These are phyloP conservation scores for Tulasnella sp. DNA, from an alignment of 768 basidiomycete species.

Conservation along the genomic window DNA sequence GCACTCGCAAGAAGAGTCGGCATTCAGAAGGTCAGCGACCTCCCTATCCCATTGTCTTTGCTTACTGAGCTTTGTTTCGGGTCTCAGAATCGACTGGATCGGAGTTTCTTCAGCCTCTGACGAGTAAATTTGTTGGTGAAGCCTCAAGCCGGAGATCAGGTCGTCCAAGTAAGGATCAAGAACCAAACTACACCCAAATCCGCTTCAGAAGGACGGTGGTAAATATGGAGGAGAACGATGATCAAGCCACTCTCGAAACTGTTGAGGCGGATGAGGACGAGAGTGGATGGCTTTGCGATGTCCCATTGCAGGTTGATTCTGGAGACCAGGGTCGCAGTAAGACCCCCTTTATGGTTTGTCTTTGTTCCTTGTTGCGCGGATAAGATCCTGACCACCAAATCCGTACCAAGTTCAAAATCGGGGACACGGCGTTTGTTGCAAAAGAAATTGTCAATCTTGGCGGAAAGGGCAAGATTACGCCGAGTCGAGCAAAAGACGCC, in stretches of 20 bases:
- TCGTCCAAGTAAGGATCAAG: no score
- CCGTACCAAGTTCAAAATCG: neutral
- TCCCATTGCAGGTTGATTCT: neutral
- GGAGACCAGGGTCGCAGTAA: neutral
- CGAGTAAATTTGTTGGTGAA: no score
- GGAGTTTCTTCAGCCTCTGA: no score
- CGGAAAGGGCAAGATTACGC: neutral
- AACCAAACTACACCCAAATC: neutral
- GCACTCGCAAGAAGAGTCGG: no score
- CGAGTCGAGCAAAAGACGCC: neutral
- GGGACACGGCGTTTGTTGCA: neutral
- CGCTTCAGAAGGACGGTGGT: neutral
- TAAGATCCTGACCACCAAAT: neutral
- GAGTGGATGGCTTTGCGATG: neutral
- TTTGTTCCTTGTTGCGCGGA: neutral
- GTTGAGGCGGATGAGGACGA: neutral
- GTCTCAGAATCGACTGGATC: no score
- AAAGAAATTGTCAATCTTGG: neutral
- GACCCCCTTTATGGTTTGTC: neutral
- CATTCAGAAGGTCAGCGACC: no score
- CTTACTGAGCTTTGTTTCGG: no score
- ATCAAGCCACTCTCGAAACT: neutral
- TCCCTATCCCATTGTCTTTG: no score
- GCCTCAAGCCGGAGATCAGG: no score
- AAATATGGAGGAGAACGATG: neutral